Evolutionary conservation across 164 flowering plant genomes (phyloP), one percentile per base, ranked within the genome.

Genomic region (Echeveria elegans): DNA sequence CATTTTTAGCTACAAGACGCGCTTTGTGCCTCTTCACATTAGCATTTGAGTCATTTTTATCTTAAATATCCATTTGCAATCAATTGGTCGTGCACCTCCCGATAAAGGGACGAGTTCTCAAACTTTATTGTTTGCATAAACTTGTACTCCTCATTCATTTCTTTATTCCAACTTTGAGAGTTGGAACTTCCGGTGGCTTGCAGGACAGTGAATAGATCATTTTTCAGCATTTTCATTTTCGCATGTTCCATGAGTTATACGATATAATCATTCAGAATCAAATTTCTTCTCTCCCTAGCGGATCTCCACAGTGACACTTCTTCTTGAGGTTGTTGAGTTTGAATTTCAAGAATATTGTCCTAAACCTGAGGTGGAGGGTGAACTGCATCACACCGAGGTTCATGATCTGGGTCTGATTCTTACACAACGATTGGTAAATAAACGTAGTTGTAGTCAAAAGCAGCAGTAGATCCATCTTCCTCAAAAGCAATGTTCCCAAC

Each of bases 101-200:
- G n/a, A n/a, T 4, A 47, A 47, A 47, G 19, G 4, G 19, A 18
- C 18, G 73, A 64, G 8, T 77, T 24, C 36, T 79, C 66, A 64
- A 78, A 65, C n/a, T 79, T 82, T 0, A 79, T 71, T n/a, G n/a
- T n/a, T n/a, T n/a, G n/a, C n/a, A n/a, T n/a, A n/a, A n/a, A n/a
- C n/a, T n/a, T n/a, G n/a, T n/a, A n/a, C n/a, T n/a, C n/a, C n/a
- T n/a, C n/a, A n/a, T n/a, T n/a, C n/a, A n/a, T n/a, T n/a, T n/a
- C n/a, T n/a, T n/a, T n/a, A n/a, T n/a, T n/a, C n/a, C n/a, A n/a
- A n/a, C n/a, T n/a, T n/a, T n/a, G n/a, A n/a, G n/a, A n/a, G n/a
- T n/a, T n/a, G n/a, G n/a, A n/a, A n/a, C n/a, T n/a, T n/a, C n/a
- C n/a, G n/a, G n/a, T n/a, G n/a, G 7, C 37, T n/a, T n/a, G n/a